phyloP scores from a whole-genome alignment of 495 filamentous ascomycete genomes.

The Penicillium macrosclerotiorum region DNA sequence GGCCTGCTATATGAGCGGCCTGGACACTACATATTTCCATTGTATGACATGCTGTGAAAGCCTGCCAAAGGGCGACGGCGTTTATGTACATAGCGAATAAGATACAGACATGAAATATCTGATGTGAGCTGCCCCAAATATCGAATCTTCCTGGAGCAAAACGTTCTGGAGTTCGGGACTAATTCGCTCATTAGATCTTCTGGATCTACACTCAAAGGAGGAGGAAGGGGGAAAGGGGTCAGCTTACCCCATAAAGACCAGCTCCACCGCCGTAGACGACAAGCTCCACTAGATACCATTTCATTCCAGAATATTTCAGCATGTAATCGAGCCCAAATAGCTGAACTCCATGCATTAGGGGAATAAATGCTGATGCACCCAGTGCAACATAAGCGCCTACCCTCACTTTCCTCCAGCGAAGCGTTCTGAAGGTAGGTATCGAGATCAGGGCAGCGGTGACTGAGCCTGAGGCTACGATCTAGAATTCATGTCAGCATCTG shows the following conservation, averaged over 20 bases:
- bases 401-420: background rate
- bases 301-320: background rate
- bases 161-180: background rate
- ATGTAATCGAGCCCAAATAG: background rate
- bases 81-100: background rate
- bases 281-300: background rate
- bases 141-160: background rate
- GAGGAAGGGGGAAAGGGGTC: no score
- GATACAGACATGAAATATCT: background rate
- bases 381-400: background rate
- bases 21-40: background rate
- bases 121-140: background rate
- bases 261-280: background rate
- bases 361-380: background rate
- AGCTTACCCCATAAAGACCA: background rate
- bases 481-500: no score
- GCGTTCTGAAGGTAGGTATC: background rate
- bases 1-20: background rate
- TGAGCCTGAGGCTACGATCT: background rate
- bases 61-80: background rate
- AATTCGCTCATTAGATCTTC: no score
- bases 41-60: background rate
- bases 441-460: background rate
- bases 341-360: background rate
- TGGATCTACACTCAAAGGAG: no score